These are phyloP conservation scores for Bruguiera parviflora DNA, from an alignment of 345 rosid species.

Conservation along the genomic window DNA sequence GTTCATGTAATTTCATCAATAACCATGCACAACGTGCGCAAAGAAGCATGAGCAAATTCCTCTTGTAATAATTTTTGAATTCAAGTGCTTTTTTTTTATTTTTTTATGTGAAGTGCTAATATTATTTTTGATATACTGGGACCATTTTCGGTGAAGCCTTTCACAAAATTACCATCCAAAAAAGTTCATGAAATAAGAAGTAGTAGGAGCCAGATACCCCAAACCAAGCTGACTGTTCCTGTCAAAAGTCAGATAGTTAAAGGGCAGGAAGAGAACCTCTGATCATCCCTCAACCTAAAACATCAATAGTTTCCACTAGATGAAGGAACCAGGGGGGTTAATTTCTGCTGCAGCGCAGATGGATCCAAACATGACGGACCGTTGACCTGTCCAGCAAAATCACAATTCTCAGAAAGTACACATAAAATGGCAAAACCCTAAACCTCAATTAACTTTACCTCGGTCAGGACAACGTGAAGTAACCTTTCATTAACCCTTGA, in stretches of 20 bases:
- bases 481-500: slow-evolving; percentile 42
- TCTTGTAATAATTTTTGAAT: neutral
- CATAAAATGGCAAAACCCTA: slow-evolving; percentile 1
- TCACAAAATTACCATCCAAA: too few species aligned
- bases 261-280: neutral
- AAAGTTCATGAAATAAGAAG: too few species aligned
- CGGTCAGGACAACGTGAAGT: slow-evolving; percentile 47
- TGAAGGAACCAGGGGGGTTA: slow-evolving; percentile 18
- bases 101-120: neutral
- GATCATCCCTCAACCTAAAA: too few species aligned
- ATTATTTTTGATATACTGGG: neutral
- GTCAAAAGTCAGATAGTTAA: slow-evolving; percentile 6
- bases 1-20: neutral
- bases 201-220: neutral
- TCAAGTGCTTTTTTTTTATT: too few species aligned
- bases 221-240: slow-evolving; percentile 4
- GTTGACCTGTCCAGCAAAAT: slow-evolving; percentile 39
- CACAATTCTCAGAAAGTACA: neutral
- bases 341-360: slow-evolving; percentile 33
- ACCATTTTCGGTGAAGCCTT: too few species aligned
- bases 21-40: neutral
- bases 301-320: neutral
- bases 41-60: neutral
- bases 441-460: slow-evolving; percentile 36
- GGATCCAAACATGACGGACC: slow-evolving; percentile 35